Percentiles rank a stretch among this genome's conserved stretches.
Conservation (phyloP, 805 yeast genomes). For the Debaryomyces hansenii region DNA sequence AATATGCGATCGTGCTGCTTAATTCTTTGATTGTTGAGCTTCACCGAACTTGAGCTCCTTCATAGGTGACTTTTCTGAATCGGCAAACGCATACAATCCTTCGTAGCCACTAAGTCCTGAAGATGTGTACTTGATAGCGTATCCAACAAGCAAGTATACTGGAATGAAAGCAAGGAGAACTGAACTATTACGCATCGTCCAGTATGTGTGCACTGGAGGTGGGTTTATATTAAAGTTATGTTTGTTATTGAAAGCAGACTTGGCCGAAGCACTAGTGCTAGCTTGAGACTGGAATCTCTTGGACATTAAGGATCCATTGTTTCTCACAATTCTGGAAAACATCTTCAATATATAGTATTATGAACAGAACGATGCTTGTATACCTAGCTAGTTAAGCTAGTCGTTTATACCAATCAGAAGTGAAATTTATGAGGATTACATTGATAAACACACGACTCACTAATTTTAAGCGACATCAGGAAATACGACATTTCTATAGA, state of each 20-base stretch:
- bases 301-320: slow-evolving; percentile 12
- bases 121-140: slow-evolving; percentile 31
- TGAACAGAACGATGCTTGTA: background rate
- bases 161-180: slow-evolving; percentile 41
- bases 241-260: slow-evolving; percentile 41
- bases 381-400: no score
- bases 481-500: background rate
- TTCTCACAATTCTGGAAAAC: slow-evolving; percentile 26
- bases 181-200: slow-evolving; percentile 40
- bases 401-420: background rate
- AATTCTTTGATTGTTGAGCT: slow-evolving; percentile 24
- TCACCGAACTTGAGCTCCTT: slow-evolving; percentile 38
- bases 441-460: background rate
- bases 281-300: slow-evolving; percentile 30
- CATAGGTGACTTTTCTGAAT: slow-evolving; percentile 38
- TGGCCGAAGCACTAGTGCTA: slow-evolving; percentile 16
- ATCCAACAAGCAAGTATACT: slow-evolving; percentile 33
- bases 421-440: background rate
- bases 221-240: slow-evolving; percentile 42
- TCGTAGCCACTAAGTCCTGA: slow-evolving; percentile 28
- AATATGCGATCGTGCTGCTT: background rate
- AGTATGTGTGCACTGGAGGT: slow-evolving; percentile 46
- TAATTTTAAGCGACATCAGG: background rate
- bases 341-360: slow-evolving; percentile 11
- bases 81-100: slow-evolving; percentile 34